Conservation (phyloP, 441 rosid species). For the Cnidoscolus chayamansa region DNA sequence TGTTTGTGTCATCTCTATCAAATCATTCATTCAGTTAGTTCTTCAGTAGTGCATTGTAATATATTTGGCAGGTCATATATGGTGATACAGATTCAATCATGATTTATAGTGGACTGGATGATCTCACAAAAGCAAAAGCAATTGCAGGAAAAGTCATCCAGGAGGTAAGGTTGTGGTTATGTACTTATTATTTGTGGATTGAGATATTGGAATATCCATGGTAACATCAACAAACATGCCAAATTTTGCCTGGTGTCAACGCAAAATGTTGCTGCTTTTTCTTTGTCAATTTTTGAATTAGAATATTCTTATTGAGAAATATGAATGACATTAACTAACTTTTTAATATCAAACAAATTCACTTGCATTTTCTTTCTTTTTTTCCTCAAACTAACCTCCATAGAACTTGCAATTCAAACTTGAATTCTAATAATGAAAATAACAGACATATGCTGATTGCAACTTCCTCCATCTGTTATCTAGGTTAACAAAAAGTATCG, state of each 20-base stretch:
- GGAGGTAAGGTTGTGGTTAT: conserved; percentile 56
- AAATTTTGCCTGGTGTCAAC: background rate
- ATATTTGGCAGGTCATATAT: conserved; percentile 68
- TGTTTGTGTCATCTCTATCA: conserved; percentile 21
- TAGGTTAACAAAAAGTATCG: conserved; percentile 93
- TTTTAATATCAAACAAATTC: no score
- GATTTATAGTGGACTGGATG: conserved; percentile 92
- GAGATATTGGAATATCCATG: background rate
- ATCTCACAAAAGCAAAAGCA: conserved; percentile 66
- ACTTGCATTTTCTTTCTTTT: no score
- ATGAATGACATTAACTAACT: no score
- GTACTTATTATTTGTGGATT: background rate
- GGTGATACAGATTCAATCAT: conserved; percentile 99
- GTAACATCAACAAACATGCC: background rate
- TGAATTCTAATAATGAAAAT: no score
- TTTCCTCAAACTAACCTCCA: no score
- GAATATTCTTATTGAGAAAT: background rate
- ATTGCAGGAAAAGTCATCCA: conserved; percentile 78
- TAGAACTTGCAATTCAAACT: no score
- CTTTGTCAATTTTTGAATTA: background rate
- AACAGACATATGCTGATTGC: no score
- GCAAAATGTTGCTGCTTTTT: background rate
- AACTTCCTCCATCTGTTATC: conserved; percentile 14
- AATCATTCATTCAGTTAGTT: conserved; percentile 18
- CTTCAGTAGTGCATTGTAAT: conserved; percentile 29